phyloP scores from a whole-genome alignment of 306 rosid genomes.

The Alnus glutinosa region DNA sequence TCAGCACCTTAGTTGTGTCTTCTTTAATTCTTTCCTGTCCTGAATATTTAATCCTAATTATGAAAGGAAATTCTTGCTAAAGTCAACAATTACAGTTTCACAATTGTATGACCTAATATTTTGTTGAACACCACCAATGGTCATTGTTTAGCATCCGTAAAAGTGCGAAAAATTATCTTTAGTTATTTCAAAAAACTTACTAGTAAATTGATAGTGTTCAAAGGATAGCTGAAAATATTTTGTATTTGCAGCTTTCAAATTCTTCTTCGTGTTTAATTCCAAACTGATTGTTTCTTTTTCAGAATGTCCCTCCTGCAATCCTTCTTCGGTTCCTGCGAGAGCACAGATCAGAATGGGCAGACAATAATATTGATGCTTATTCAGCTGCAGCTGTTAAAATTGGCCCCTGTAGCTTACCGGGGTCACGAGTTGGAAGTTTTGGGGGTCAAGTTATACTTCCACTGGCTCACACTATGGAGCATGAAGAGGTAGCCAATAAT shows the following conservation, averaged over 20 bases:
- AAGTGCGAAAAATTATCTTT: background rate
- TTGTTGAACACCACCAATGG: background rate
- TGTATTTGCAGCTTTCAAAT: slow-evolving; percentile 1
- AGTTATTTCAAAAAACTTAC: background rate
- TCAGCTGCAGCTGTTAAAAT: slow-evolving; percentile 95
- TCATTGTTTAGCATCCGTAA: background rate
- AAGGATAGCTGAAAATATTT: background rate
- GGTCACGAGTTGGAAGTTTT: slow-evolving; percentile 83
- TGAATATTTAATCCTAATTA: background rate
- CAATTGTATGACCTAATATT: background rate
- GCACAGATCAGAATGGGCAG: slow-evolving; percentile 99
- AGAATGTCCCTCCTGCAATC: slow-evolving; percentile 98
- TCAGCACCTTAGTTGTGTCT: background rate
- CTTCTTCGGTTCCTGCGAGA: slow-evolving; percentile 89
- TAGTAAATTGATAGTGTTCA: background rate
- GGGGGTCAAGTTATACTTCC: slow-evolving; percentile 98
- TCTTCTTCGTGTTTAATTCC: slow-evolving; percentile 20
- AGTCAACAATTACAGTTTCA: background rate
- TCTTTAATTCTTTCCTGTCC: background rate
- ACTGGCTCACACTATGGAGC: slow-evolving; percentile 90
- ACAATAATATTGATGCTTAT: slow-evolving; percentile 91
- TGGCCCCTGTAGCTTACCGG: slow-evolving; percentile 90
- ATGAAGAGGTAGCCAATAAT: slow-evolving; percentile 68
- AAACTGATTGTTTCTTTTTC: slow-evolving; percentile 25
- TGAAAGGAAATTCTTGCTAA: background rate